Conservation (phyloP, 1,284 basidiomycete species). For the Marasmius tenuissimus region DNA sequence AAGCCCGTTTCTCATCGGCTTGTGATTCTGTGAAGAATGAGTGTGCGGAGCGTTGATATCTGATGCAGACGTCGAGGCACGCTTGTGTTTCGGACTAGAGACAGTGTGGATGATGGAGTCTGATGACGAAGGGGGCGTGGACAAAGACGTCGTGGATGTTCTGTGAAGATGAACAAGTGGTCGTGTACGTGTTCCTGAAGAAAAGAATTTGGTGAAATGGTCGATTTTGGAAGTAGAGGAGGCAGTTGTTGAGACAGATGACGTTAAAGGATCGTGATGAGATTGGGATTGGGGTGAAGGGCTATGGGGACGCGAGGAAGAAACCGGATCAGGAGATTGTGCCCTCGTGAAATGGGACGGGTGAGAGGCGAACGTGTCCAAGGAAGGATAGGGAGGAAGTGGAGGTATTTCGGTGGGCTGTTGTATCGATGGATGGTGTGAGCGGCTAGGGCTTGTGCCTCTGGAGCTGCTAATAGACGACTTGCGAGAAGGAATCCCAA, state of each 20-base stretch:
- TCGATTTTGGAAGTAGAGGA: conserved; percentile 10
- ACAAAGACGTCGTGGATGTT: conserved; percentile 2
- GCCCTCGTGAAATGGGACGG: neutral
- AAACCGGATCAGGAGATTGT: conserved; percentile 8
- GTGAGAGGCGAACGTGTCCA: conserved; percentile 2
- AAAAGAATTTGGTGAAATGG: conserved; percentile 13
- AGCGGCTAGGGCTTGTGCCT: conserved; percentile 7
- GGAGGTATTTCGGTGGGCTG: conserved; percentile 2
- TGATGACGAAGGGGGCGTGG: conserved; percentile 11
- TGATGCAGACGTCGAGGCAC: conserved; percentile 11
- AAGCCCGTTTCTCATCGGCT: no score
- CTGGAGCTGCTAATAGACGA: conserved; percentile 13
- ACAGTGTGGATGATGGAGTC: conserved; percentile 9
- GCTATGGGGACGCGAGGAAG: conserved; percentile 5
- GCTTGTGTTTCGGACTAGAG: conserved; percentile 14
- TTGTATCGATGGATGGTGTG: neutral
- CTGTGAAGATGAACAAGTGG: conserved; percentile 25
- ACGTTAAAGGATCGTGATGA: conserved; percentile 8
- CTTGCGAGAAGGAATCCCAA: conserved; percentile 45
- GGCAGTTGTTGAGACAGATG: conserved; percentile 6
- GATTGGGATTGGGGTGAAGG: conserved; percentile 10
- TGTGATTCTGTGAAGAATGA: neutral
- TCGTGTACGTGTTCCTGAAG: conserved; percentile 7
- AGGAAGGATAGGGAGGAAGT: conserved; percentile 2
- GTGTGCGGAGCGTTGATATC: conserved; percentile 4